Percentiles rank a stretch among this genome's conserved stretches.
These are phyloP conservation scores for Colletotrichum musae DNA, from an alignment of 2,329 filamentous ascomycete species.

Conservation along the genomic window DNA sequence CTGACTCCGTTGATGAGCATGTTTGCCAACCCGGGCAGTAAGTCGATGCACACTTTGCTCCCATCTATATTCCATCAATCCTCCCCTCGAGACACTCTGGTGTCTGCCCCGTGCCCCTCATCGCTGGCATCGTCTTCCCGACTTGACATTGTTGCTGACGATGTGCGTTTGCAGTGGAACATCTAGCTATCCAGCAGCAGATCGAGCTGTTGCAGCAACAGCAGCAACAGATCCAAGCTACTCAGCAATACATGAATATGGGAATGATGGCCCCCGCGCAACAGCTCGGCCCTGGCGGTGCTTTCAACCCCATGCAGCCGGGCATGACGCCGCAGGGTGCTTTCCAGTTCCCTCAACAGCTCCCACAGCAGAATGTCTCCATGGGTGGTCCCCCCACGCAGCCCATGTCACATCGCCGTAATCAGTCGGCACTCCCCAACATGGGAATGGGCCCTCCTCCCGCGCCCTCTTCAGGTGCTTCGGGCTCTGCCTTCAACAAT, in stretches of 20 bases:
- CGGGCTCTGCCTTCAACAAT: slow-evolving; percentile 83
- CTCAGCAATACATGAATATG: slow-evolving; percentile 98
- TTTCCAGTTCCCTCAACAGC: slow-evolving; percentile 90
- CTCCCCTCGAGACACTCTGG: slow-evolving; percentile 15
- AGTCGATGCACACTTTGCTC: slow-evolving; percentile 52
- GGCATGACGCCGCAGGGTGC: slow-evolving; percentile 85
- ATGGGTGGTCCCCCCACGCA: slow-evolving; percentile 81
- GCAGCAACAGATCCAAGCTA: slow-evolving; percentile 96
- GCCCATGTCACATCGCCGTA: slow-evolving; percentile 91
- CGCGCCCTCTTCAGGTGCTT: slow-evolving; percentile 91
- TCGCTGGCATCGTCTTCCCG: background rate
- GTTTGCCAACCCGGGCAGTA: slow-evolving; percentile 78
- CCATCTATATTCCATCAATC: background rate
- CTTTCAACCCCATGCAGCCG: slow-evolving; percentile 84
- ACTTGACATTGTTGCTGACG: slow-evolving; percentile 43
- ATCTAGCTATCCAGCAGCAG: slow-evolving; percentile 97
- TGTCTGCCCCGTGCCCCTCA: slow-evolving; percentile 5
- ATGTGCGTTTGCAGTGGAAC: slow-evolving; percentile 79
- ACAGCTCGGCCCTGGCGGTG: slow-evolving; percentile 75
- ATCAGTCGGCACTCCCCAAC: slow-evolving; percentile 95
- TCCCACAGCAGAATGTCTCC: slow-evolving; percentile 79
- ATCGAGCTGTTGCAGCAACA: slow-evolving; percentile 98
- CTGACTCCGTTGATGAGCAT: slow-evolving; percentile 97
- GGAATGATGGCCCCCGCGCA: slow-evolving; percentile 92
- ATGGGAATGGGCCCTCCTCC: slow-evolving; percentile 91